Conservation (phyloP, 108 stramenopile species). For the Cyclostephanos tholiformis region DNA sequence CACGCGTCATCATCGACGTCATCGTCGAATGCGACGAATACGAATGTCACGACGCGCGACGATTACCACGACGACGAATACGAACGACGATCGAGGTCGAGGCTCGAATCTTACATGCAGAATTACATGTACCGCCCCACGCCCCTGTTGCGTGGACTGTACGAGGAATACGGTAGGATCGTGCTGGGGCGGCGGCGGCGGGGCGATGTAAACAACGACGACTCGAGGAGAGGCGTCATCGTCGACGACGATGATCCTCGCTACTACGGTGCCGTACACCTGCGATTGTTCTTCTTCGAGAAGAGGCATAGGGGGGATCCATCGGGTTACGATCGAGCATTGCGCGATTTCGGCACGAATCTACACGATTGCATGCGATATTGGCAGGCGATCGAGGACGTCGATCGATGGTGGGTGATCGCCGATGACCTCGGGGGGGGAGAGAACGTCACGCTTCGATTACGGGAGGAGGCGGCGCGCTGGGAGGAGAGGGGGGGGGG, state of each 20-base stretch:
- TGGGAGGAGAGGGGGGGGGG: not conserved
- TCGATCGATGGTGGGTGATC: slow-evolving; percentile 22
- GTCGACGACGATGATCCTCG: not conserved
- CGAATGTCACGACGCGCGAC: no score
- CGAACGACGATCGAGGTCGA: not conserved
- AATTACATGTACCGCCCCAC: slow-evolving; percentile 29
- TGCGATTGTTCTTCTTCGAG: not conserved
- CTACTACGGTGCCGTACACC: slow-evolving; percentile 29
- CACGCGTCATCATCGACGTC: not conserved
- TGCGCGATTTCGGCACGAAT: not conserved
- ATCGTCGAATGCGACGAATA: not conserved
- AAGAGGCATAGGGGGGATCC: slow-evolving; percentile 4
- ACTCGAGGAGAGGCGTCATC: not conserved
- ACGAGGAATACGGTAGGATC: not conserved
- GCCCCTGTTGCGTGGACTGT: not conserved
- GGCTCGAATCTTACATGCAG: slow-evolving; percentile 5
- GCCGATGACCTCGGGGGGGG: slow-evolving; percentile 13
- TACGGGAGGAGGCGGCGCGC: not conserved
- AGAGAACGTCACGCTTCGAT: not conserved
- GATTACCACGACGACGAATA: no score
- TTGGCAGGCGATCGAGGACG: not conserved
- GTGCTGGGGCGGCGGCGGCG: not conserved
- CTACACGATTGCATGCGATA: not conserved
- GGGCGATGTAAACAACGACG: not conserved
- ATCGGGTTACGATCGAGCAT: not conserved